phyloP scores from a whole-genome alignment of 2,329 filamentous ascomycete genomes.

The Plectosphaerella cucumerina region DNA sequence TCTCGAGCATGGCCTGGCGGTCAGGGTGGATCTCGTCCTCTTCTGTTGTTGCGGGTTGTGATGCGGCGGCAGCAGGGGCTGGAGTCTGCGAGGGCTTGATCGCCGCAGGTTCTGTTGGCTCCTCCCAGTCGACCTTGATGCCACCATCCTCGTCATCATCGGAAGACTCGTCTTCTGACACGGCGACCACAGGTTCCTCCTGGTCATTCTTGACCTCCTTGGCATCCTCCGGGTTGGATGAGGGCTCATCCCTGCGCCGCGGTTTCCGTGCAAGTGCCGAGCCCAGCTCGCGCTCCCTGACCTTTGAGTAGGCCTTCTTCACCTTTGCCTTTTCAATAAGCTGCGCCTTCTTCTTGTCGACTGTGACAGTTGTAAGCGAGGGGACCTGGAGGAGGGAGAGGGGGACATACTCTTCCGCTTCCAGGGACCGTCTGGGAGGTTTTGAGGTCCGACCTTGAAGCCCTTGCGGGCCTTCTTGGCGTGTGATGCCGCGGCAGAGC shows the following conservation, averaged over 20 bases:
- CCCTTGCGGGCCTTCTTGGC: conserved; percentile 60
- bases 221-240: conserved; percentile 5
- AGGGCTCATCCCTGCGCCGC: not conserved
- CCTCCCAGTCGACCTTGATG: conserved; percentile 11
- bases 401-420: conserved; percentile 61
- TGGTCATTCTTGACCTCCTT: conserved; percentile 16
- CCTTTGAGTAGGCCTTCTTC: conserved; percentile 86
- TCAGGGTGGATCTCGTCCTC: conserved; percentile 31
- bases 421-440: conserved; percentile 86
- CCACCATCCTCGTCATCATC: conserved; percentile 9
- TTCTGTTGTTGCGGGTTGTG: conserved; percentile 2
- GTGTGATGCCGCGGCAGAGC: not conserved
- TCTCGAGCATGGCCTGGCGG: conserved; percentile 33
- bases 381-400: not conserved
- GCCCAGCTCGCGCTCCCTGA: conserved; percentile 59
- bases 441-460: conserved; percentile 83
- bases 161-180: conserved; percentile 5
- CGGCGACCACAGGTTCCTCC: conserved; percentile 11
- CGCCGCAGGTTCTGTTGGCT: not conserved
- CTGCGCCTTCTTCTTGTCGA: conserved; percentile 83
- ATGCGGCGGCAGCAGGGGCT: conserved; percentile 2
- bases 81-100: conserved; percentile 2
- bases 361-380: conserved; percentile 22
- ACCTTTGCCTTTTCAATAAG: conserved; percentile 91
- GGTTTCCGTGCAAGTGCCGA: conserved; percentile 8